Evolutionary conservation across 208 protist species (phyloP).

Genomic region (Entamoeba histolytica): DNA sequence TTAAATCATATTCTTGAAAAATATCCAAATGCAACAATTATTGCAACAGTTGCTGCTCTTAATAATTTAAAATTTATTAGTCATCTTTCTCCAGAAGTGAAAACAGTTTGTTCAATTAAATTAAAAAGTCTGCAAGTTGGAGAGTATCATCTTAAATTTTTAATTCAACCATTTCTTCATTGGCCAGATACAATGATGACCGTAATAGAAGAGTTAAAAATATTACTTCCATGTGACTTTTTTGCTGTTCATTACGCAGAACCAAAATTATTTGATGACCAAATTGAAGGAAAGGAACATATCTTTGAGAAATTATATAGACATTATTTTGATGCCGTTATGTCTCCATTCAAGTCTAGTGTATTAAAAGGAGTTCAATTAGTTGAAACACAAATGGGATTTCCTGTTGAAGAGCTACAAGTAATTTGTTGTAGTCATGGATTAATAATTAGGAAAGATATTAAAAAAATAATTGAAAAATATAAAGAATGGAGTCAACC

Average conservation of each 20-base stretch:
- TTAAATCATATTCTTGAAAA: not conserved
- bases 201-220: not conserved
- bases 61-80: not conserved
- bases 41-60: not conserved
- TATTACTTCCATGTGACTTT: slow-evolving; percentile 15
- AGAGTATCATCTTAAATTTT: slow-evolving; percentile 4
- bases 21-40: not conserved
- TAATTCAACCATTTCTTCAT: slow-evolving; percentile 10
- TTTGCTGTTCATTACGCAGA: slow-evolving; percentile 11
- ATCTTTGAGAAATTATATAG: not conserved
- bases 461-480: not conserved
- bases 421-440: slow-evolving; percentile 9
- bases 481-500: not conserved
- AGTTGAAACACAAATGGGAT: not conserved
- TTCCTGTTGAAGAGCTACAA: not conserved
- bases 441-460: not conserved
- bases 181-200: slow-evolving; percentile 21
- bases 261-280: not conserved
- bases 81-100: not conserved
- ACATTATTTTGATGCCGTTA: slow-evolving; percentile 12
- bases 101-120: not conserved
- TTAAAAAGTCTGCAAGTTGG: not conserved
- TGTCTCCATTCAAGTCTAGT: not conserved
- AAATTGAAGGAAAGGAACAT: not conserved
- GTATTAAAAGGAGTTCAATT: not conserved